These are phyloP conservation scores for Salix dunnii DNA, from an alignment of 345 rosid species.

Conservation along the genomic window DNA sequence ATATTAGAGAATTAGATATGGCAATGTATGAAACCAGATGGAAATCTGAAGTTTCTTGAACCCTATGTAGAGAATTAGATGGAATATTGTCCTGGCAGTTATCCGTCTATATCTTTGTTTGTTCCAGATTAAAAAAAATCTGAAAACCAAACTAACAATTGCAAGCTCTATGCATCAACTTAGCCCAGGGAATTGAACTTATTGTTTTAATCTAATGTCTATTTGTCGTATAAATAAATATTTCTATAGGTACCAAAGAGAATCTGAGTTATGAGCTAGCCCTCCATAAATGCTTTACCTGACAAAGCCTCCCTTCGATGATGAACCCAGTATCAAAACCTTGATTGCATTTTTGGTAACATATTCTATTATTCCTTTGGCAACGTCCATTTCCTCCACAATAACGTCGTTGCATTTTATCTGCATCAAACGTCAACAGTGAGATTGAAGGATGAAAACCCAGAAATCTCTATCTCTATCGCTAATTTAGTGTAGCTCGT, in stretches of 20 bases:
- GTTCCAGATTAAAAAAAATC: not conserved
- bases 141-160: not conserved
- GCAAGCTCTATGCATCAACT: not conserved
- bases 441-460: not conserved
- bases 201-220: not conserved
- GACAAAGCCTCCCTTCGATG: conserved; percentile 52
- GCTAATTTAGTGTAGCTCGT: not conserved
- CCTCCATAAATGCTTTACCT: conserved; percentile 36
- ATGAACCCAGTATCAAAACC: conserved; percentile 51
- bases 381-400: conserved; percentile 49
- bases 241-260: not conserved
- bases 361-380: conserved; percentile 54
- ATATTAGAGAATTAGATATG: not conserved
- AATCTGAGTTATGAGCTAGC: not conserved
- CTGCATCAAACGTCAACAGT: conserved; percentile 25
- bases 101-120: not conserved
- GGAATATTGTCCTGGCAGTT: not conserved
- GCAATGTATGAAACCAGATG: not conserved
- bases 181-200: not conserved
- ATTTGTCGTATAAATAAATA: not conserved
- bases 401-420: conserved; percentile 55
- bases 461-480: not conserved
- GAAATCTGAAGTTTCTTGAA: not conserved
- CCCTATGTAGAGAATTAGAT: not conserved
- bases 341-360: conserved; percentile 32